A percentile compares a stretch with the other conserved stretches of the same genome.
phyloP scores from a whole-genome alignment of 768 basidiomycete species.

The Suillus spraguei region DNA sequence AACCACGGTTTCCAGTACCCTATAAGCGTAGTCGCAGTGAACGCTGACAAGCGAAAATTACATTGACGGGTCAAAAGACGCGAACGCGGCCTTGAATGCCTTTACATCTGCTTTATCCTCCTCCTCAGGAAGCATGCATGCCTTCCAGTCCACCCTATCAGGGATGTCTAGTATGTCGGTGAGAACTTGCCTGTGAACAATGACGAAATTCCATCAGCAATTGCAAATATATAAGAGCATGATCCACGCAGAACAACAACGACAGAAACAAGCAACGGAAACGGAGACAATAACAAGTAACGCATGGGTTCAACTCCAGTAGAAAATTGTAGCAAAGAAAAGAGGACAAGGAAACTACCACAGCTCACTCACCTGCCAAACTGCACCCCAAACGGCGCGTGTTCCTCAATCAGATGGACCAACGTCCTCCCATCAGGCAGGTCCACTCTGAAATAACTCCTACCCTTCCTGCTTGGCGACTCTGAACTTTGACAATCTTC shows the following conservation, averaged over 20 bases:
- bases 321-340: neutral
- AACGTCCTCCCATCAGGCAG: constrained; percentile 84
- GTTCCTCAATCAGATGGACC: constrained; percentile 82
- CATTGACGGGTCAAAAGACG: constrained; percentile 62
- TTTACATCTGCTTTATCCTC: constrained; percentile 85
- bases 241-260: neutral
- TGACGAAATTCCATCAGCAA: constrained; percentile 13
- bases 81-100: constrained; percentile 84
- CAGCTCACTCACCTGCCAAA: constrained; percentile 79
- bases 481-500: constrained; percentile 46
- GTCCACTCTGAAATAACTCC: constrained; percentile 89
- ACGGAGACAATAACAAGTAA: neutral
- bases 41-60: constrained; percentile 17
- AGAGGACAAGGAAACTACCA: neutral
- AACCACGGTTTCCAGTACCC: neutral
- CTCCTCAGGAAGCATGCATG: constrained; percentile 77
- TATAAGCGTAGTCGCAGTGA: neutral
- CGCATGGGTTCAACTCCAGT: neutral
- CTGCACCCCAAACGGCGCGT: constrained; percentile 83
- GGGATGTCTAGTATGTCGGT: constrained; percentile 75
- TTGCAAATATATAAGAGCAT: neutral
- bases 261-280: neutral
- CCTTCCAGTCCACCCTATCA: constrained; percentile 91
- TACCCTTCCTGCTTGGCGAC: constrained; percentile 10
- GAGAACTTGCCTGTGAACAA: constrained; percentile 67